Evolutionary conservation across 1,284 basidiomycete species (phyloP).

Genomic region (Marasmius tenuissimus): DNA sequence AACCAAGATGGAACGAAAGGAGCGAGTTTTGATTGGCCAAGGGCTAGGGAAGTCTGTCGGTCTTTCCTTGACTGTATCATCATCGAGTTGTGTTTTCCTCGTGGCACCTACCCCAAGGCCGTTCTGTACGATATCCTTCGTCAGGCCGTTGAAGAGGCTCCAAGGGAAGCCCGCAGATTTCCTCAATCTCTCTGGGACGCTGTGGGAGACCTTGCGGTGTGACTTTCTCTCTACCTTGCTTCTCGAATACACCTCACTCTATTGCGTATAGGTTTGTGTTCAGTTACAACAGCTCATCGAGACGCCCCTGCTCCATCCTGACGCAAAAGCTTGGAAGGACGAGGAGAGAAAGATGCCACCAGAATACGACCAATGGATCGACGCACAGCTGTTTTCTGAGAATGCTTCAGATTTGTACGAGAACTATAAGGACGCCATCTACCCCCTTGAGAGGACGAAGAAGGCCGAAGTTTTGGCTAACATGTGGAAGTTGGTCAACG

Average conservation of each 20-base stretch:
- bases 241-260: neutral
- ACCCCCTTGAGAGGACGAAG: slow-evolving; percentile 57
- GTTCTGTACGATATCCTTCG: slow-evolving; percentile 64
- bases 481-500: slow-evolving; percentile 65
- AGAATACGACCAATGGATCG: slow-evolving; percentile 60
- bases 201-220: slow-evolving; percentile 73
- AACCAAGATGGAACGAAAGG: slow-evolving; percentile 40
- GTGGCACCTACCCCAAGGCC: slow-evolving; percentile 59
- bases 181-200: slow-evolving; percentile 76
- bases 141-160: slow-evolving; percentile 68
- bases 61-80: slow-evolving; percentile 81
- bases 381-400: slow-evolving; percentile 62
- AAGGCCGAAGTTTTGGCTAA: slow-evolving; percentile 47
- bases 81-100: slow-evolving; percentile 74
- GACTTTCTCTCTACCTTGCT: slow-evolving; percentile 12
- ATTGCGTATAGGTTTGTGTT: slow-evolving; percentile 47
- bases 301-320: slow-evolving; percentile 50
- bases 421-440: slow-evolving; percentile 56
- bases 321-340: slow-evolving; percentile 50
- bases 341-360: slow-evolving; percentile 50
- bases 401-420: slow-evolving; percentile 49
- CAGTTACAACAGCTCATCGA: slow-evolving; percentile 65
- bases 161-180: slow-evolving; percentile 68
- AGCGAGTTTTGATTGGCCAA: slow-evolving; percentile 61
- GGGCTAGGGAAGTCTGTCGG: slow-evolving; percentile 57